Conservation (phyloP, 2,329 filamentous ascomycete genomes). For the Neoarthrinium moseri region DNA sequence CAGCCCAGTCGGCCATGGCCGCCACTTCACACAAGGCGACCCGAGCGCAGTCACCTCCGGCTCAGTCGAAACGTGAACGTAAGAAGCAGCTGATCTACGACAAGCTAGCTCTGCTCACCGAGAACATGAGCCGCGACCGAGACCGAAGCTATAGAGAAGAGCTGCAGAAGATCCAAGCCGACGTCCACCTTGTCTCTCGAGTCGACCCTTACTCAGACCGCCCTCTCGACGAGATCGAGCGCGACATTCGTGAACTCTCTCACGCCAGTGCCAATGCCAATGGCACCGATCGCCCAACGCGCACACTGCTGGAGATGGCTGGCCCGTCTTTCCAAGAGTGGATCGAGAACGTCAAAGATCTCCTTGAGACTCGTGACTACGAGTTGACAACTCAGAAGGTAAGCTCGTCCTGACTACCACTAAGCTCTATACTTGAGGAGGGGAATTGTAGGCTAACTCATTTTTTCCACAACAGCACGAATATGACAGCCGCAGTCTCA, state of each 20-base stretch:
- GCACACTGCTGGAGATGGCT: slow-evolving; percentile 68
- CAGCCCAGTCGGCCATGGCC: slow-evolving; percentile 6
- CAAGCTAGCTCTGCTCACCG: slow-evolving; percentile 71
- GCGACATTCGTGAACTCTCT: slow-evolving; percentile 37
- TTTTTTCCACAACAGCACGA: slow-evolving; percentile 46
- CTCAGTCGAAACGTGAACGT: slow-evolving; percentile 82
- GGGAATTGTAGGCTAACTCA: background rate
- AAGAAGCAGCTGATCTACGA: slow-evolving; percentile 81
- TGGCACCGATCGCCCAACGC: slow-evolving; percentile 35
- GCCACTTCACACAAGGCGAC: background rate
- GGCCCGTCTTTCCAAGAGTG: slow-evolving; percentile 85
- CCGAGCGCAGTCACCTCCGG: slow-evolving; percentile 5
- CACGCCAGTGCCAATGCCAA: slow-evolving; percentile 35
- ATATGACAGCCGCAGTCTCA: slow-evolving; percentile 60
- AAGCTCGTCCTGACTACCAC: slow-evolving; percentile 15
- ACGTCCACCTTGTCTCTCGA: slow-evolving; percentile 44
- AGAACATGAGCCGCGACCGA: slow-evolving; percentile 76
- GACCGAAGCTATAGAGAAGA: slow-evolving; percentile 86
- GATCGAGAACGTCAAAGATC: slow-evolving; percentile 81
- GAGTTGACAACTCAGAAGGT: slow-evolving; percentile 81
- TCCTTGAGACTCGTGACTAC: slow-evolving; percentile 83
- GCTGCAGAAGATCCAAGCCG: slow-evolving; percentile 78
- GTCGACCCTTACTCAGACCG: slow-evolving; percentile 73
- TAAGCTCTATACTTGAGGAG: background rate
- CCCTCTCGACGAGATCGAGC: slow-evolving; percentile 42